These are phyloP conservation scores for Neurospora crassa DNA, from an alignment of 2,329 filamentous ascomycete species.

Conservation along the genomic window DNA sequence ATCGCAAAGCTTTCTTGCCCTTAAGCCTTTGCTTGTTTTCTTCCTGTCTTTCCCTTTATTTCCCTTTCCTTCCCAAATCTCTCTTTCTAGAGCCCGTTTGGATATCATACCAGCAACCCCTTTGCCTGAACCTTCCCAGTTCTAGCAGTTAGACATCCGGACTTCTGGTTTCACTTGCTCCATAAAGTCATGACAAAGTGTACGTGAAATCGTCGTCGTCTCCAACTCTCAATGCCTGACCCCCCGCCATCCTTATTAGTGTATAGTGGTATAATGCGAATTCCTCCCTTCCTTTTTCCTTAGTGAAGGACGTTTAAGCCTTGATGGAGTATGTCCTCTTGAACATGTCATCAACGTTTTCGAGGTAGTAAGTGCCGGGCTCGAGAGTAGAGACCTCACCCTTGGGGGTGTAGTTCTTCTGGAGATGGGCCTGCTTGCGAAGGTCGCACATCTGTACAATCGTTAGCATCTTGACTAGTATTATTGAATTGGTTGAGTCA, in stretches of 20 bases:
- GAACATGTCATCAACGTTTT: slow-evolving; percentile 78
- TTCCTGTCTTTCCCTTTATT: background rate
- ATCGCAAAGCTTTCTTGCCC: background rate
- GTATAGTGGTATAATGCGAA: background rate
- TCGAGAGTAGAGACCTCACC: slow-evolving; percentile 58
- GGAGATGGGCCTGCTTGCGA: slow-evolving; percentile 72
- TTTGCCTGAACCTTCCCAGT: background rate
- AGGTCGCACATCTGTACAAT: slow-evolving; percentile 59
- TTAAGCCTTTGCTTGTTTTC: background rate
- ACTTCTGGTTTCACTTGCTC: background rate
- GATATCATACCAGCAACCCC: background rate
- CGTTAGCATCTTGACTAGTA: slow-evolving; percentile 4
- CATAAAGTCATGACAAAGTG: background rate
- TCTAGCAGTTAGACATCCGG: background rate
- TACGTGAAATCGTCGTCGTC: background rate
- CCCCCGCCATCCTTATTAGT: background rate
- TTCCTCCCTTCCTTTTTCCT: slow-evolving; percentile 1
- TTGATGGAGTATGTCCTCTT: slow-evolving; percentile 69
- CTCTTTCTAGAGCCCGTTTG: background rate
- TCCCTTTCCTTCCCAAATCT: background rate
- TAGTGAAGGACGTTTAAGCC: slow-evolving; percentile 44
- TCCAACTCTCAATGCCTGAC: background rate
- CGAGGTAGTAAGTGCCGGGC: slow-evolving; percentile 67
- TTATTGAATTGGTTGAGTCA: background rate
- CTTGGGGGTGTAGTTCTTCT: slow-evolving; percentile 66